Evolutionary conservation across 352 stramenopile genomes (phyloP), one percentile per base, ranked within the genome.

Genomic region (Pythium pyrilobum): DNA sequence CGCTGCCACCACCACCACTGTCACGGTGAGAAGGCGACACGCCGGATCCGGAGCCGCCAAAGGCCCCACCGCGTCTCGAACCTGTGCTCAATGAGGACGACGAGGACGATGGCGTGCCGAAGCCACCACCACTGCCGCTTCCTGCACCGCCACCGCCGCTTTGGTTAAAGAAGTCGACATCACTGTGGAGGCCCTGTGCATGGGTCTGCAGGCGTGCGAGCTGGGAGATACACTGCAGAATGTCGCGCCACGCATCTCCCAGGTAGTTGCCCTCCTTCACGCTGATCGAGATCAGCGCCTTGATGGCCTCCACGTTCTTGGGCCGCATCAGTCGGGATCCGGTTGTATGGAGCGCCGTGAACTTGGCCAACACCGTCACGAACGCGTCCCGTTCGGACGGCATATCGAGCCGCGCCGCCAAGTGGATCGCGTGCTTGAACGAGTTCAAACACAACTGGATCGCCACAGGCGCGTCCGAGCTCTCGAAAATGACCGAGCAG

Each of bases 301-400:
- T 91, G 66, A 99, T 97, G 33, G 94, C 97, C 45, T 98, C 93
- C 52, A 99, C 96, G 71, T 99, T 97, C 74, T 99, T 99, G 15
- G 81, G 79, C 18, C 96, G 93, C 82, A 99, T 95, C 50, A 98
- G 76, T 27, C 85, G 74, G 5, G 95, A 96, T 11, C 94, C 87
- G 2, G 92, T 96, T 10, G 74, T 88, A 49, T 98, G 90, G 1
- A 99, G 73, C 15, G 91, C 89, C 0, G 96, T 99, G 61, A 98
- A 99, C 59, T 98, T 98, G 21, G 86, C 78, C 24, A 99, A 67
- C 37, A 97, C 95, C 31, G 96, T 97, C 28, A 99, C 87, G 53
- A 98, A 98, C 15, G 96, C 97, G 56, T 98, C 91, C 25, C 95
- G 81, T 41, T 97, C 95, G 1, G 96, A 75, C 16, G 82, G 86